Evolutionary conservation across 495 filamentous ascomycete genomes (phyloP), one percentile per base, ranked within the genome.

Genomic region (Neurospora sp.): DNA sequence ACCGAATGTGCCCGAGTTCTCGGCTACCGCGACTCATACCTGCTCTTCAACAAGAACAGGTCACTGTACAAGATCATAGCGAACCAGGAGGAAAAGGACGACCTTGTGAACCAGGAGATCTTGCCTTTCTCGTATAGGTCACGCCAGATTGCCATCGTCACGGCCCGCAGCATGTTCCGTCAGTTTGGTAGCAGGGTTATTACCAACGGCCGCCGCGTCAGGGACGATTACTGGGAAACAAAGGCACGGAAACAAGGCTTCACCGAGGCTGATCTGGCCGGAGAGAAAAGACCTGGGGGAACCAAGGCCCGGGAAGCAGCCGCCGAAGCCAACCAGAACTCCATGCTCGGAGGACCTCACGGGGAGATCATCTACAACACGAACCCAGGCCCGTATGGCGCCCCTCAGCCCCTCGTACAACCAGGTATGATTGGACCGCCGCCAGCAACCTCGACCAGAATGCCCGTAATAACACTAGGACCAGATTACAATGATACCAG

Each of bases 1-100:
- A 99, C 96, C 42, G 96, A 99, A 84, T 99, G 96, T 80, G 96
- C 96, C 11, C 88, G 96, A 70, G 95, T 98, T 7, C 85, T 99
- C 37, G 93, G 93, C 37, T 99, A 99, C 80, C 90, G 96, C 72
- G 96, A 99, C 81, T 99, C 96, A 18, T 99, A 99, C 81, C 84
- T 99, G 69, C 85, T 99, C 16, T 99, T 99, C 86, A 99, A 99
- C 88, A 99, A 99, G 84, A 99, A 99, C 78, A 86, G 95, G 73
- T 98, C 96, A 2, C 86, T 99, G 23, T 95, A 90, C 87, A 99
- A 98, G 85, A 99, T 99, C 78, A 99, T 99, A 77, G 96, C 96
- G 37, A 95, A 91, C 20, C 96, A 99, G 82, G 84, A 91, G 6
- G 96, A 99, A 82, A 99, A 98, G 84, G 96, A 98, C 78, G 94